Evolutionary conservation across 371 early-diverging fungal genomes (phyloP).

Genomic region (Polyrhizophydium stewartii): DNA sequence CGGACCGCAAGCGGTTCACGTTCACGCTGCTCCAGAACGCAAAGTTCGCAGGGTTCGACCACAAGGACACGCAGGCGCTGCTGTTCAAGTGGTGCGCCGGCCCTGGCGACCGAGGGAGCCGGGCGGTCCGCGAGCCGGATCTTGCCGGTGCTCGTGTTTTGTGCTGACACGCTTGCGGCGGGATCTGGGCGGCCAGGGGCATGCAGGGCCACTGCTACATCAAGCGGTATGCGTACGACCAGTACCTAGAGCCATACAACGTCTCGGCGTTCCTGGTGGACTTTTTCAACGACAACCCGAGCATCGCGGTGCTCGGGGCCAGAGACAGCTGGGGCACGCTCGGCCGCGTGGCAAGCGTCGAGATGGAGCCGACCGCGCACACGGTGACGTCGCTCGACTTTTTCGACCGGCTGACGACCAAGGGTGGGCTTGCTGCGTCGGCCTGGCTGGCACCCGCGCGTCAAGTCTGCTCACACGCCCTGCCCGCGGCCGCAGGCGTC

Average conservation of each 20-base stretch:
- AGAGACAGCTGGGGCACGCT: conserved; percentile 36
- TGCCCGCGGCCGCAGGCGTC: too few relatives aligned
- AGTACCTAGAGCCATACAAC: conserved; percentile 22
- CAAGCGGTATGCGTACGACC: conserved; percentile 37
- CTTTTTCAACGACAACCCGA: conserved; percentile 34
- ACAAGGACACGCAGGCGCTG: conserved; percentile 31
- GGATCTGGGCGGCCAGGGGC: conserved; percentile 19
- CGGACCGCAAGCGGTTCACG: conserved; percentile 43
- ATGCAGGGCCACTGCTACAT: conserved; percentile 36
- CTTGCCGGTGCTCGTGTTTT: too few relatives aligned
- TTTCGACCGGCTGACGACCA: conserved; percentile 36
- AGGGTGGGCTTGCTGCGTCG: conserved; percentile 5
- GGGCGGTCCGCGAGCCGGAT: too few relatives aligned
- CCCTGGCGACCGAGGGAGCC: too few relatives aligned
- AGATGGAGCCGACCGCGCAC: conserved; percentile 18
- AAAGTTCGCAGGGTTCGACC: conserved; percentile 25
- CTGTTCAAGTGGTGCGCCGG: conserved; percentile 39
- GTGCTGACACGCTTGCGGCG: too few relatives aligned
- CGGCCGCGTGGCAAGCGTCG: conserved; percentile 26
- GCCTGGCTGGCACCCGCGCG: too few relatives aligned
- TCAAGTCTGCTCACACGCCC: too few relatives aligned
- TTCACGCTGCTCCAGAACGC: conserved; percentile 22
- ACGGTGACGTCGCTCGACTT: conserved; percentile 31
- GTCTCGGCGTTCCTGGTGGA: conserved; percentile 33
- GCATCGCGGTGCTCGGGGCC: conserved; percentile 25